phyloP scores from a whole-genome alignment of 805 yeast genomes.

The Zygosaccharomyces rouxii region DNA sequence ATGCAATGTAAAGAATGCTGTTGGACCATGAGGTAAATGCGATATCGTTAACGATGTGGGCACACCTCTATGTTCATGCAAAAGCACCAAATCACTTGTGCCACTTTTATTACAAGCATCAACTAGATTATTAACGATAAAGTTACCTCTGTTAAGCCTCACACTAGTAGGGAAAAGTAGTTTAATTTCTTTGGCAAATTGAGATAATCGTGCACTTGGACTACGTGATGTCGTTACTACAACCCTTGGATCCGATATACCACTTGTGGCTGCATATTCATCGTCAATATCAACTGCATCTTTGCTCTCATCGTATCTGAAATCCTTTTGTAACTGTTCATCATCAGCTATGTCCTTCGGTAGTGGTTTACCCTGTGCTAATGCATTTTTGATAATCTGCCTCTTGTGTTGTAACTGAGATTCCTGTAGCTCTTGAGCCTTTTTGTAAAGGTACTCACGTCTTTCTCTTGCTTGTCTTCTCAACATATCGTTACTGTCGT shows the following conservation, averaged over 20 bases:
- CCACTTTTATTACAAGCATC: constrained; percentile 77
- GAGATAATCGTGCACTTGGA: constrained; percentile 79
- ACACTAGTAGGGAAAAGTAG: constrained; percentile 85
- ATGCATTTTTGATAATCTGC: constrained; percentile 77
- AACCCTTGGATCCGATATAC: constrained; percentile 83
- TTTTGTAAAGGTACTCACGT: constrained; percentile 85
- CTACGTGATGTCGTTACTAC: constrained; percentile 92
- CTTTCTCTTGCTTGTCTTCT: constrained; percentile 96
- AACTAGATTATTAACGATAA: constrained; percentile 78
- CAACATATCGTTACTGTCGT: constrained; percentile 41
- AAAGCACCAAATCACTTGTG: constrained; percentile 74
- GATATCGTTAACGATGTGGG: constrained; percentile 90
- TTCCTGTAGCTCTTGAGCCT: constrained; percentile 86
- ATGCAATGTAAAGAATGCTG: constrained; percentile 89
- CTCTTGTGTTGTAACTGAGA: constrained; percentile 80
- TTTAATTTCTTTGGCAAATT: constrained; percentile 89
- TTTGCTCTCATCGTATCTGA: constrained; percentile 78
- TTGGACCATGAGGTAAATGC: constrained; percentile 98
- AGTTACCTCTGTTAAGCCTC: constrained; percentile 89
- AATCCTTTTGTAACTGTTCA: constrained; percentile 71
- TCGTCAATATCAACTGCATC: constrained; percentile 65
- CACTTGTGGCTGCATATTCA: constrained; percentile 83
- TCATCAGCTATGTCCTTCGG: constrained; percentile 92
- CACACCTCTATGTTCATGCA: constrained; percentile 97
- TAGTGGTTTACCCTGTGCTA: constrained; percentile 87